Evolutionary conservation across 495 filamentous ascomycete genomes (phyloP).

Genomic region (Astrothelium macrocarpum): DNA sequence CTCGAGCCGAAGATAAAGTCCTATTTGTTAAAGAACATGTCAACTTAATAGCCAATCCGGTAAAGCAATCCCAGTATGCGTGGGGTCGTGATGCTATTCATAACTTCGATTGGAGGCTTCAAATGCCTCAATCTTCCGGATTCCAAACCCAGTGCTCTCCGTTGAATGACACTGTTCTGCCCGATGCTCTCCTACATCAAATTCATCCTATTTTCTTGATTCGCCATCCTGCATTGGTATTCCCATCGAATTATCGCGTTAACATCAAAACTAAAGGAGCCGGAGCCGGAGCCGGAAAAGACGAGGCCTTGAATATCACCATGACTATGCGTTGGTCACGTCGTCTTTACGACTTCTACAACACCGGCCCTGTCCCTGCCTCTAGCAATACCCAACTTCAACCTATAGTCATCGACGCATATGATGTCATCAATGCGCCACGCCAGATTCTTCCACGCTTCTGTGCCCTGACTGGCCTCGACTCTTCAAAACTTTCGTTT

Average conservation of each 20-base stretch:
- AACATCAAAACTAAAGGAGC: conserved; percentile 18
- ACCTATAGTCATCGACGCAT: conserved; percentile 37
- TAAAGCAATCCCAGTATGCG: conserved; percentile 11
- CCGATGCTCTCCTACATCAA: conserved; percentile 33
- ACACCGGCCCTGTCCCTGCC: background rate
- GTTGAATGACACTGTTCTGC: conserved; percentile 31
- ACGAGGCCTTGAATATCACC: conserved; percentile 8
- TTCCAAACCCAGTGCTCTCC: conserved; percentile 17
- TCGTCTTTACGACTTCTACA: conserved; percentile 33
- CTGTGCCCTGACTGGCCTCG: conserved; percentile 32
- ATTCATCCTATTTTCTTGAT: conserved; percentile 36
- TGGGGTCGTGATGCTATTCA: conserved; percentile 4
- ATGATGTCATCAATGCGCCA: conserved; percentile 37
- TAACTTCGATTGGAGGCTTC: conserved; percentile 7
- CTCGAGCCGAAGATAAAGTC: conserved; percentile 17
- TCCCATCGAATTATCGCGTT: conserved; percentile 34
- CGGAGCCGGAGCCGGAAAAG: conserved; percentile 11
- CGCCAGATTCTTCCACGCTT: conserved; percentile 26
- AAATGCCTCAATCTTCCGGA: conserved; percentile 9
- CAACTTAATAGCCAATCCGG: conserved; percentile 18
- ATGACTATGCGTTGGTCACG: conserved; percentile 31
- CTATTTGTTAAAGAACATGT: conserved; percentile 38
- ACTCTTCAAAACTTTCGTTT: conserved; percentile 29
- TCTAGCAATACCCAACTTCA: background rate
- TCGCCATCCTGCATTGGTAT: conserved; percentile 36